Evolutionary conservation across 352 stramenopile species (phyloP), one percentile per base, ranked within the genome.

Genomic region (Detonula confervacea): DNA sequence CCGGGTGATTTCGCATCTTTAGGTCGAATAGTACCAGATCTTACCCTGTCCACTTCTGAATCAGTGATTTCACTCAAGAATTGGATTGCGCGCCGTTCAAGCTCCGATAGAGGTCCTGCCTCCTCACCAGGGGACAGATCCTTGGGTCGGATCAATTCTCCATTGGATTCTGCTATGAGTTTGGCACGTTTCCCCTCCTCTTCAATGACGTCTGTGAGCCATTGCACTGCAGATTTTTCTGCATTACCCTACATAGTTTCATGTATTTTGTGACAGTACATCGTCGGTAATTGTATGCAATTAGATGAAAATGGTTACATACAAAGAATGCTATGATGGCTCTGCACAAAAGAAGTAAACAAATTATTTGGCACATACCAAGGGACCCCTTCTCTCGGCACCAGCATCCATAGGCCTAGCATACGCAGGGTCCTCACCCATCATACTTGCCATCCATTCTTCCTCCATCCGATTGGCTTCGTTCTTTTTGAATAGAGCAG

Each of bases 391-490:
- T 27, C 64, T 86, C 12, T 69, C 52, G 54, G 89, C 77, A 44
- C 66, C 79, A 16, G 88, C 88, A 85, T 94, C 88, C 88, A 94
- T 94, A 16, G 88, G 88, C 68, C 88, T 73, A 33, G 88, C 77
- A 60, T 94, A 94, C 8, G 67, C 47, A 11, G 88, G 46, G 67
- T 90, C 83, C 55, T 92, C 83, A 16, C 88, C 88, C 79, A 87
- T 87, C 86, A 94, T 92, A 42, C 75, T 49, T 11, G 84, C 81
- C 37, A 94, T 62, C 73, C 64, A 88, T 69, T 92, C 77, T 55
- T 92, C 85, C 27, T 92, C 76, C 68, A 81, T 66, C 57, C 88
- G 59, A 73, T 94, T 85, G 12, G 88, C 88, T 55, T 92, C 77
- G 22, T 85, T 87, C 33, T 77, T 85, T 74, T 92, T 91, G 65